These are phyloP conservation scores for Pythium pectinolyticum DNA, from an alignment of 352 stramenopile genomes.

Conservation along the genomic window DNA sequence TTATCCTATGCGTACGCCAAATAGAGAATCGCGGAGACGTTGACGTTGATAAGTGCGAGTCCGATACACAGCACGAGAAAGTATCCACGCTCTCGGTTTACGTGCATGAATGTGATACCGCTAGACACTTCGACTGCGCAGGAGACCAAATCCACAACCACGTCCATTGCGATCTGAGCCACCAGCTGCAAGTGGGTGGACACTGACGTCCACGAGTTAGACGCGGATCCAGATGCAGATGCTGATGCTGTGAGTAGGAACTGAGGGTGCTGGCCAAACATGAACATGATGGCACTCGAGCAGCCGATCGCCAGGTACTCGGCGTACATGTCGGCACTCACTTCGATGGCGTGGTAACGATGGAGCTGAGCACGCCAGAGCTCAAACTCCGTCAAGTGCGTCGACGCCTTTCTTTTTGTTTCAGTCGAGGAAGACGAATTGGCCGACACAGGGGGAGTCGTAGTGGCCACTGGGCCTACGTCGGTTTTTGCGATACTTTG, in stretches of 20 bases:
- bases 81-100: constrained; percentile 4
- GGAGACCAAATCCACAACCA: constrained; percentile 16
- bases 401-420: too few species aligned
- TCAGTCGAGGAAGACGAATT: too few species aligned
- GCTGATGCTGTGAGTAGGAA: constrained; percentile 13
- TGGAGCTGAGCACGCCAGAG: constrained; percentile 25
- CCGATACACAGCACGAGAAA: constrained; percentile 4
- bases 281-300: constrained; percentile 35
- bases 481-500: too few species aligned
- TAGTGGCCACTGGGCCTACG: too few species aligned
- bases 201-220: neutral
- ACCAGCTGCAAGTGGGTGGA: neutral
- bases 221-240: neutral
- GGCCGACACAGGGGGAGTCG: too few species aligned
- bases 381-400: too few species aligned
- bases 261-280: constrained; percentile 36
- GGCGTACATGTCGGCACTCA: constrained; percentile 45
- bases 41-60: constrained; percentile 17
- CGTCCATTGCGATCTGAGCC: constrained; percentile 8
- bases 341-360: constrained; percentile 29
- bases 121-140: neutral
- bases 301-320: constrained; percentile 50
- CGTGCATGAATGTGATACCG: neutral
- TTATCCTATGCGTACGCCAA: too few species aligned
- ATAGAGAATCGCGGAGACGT: constrained; percentile 18